phyloP scores from a whole-genome alignment of 2,329 filamentous ascomycete genomes.

The Graphiopsis chlorocephala region DNA sequence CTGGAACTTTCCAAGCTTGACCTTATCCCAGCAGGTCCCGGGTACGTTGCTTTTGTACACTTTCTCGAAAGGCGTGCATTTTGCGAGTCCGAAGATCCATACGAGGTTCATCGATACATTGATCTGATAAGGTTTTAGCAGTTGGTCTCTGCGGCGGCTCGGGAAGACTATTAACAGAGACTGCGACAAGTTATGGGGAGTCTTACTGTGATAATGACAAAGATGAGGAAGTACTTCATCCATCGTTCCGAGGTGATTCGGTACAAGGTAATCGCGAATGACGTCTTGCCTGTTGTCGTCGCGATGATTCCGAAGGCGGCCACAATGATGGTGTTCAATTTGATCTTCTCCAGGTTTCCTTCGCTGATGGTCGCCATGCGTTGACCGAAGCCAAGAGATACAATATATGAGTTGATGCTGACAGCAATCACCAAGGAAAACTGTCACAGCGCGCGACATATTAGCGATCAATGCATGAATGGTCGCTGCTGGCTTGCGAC shows the following conservation, averaged over 20 bases:
- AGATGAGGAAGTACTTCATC: conserved; percentile 12
- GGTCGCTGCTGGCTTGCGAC: not conserved
- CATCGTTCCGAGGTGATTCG: conserved; percentile 3
- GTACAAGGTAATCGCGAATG: conserved; percentile 14
- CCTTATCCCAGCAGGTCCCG: conserved; percentile 10
- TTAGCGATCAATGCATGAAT: not conserved
- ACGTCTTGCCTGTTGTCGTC: conserved; percentile 13
- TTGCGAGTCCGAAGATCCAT: conserved; percentile 13
- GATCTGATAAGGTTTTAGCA: not conserved
- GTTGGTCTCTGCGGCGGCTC: not conserved
- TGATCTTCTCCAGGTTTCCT: conserved; percentile 8
- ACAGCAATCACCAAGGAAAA: conserved; percentile 1
- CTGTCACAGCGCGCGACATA: not conserved
- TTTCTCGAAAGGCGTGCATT: conserved; percentile 10
- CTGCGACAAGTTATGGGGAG: not conserved
- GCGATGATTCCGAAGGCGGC: conserved; percentile 8
- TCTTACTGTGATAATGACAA: conserved; percentile 15
- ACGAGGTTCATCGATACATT: conserved; percentile 10
- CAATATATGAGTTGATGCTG: conserved; percentile 8
- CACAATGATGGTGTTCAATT: conserved; percentile 10
- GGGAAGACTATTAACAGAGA: not conserved
- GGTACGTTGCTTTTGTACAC: not conserved
- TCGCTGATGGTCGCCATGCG: conserved; percentile 12
- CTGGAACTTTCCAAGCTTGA: conserved; percentile 5
- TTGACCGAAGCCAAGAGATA: conserved; percentile 6